Evolutionary conservation across 768 basidiomycete genomes (phyloP).

Genomic region (Lyophyllum decastes): DNA sequence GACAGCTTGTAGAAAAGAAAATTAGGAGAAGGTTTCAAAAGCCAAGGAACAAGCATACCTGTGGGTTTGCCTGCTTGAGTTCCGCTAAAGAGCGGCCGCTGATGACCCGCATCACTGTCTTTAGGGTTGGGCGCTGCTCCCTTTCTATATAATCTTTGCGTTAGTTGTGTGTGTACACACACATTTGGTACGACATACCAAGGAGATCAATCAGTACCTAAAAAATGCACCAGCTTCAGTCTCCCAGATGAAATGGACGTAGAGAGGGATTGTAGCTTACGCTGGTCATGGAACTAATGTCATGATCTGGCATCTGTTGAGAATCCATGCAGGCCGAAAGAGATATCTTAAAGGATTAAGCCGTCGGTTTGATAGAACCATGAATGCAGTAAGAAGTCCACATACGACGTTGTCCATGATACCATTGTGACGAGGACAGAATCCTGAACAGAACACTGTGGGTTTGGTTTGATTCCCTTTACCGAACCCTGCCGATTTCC

Average conservation of each 20-base stretch:
- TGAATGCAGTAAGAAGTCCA: background rate
- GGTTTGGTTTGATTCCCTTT: background rate
- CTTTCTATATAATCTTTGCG: background rate
- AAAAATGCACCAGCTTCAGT: background rate
- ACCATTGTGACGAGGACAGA: background rate
- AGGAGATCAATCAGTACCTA: background rate
- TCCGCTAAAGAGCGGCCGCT: background rate
- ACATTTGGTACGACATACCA: background rate
- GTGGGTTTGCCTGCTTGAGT: background rate
- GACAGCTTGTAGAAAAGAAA: background rate
- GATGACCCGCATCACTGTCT: background rate
- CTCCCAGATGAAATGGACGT: background rate
- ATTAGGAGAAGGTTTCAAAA: background rate
- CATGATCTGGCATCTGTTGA: background rate
- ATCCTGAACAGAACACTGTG: background rate
- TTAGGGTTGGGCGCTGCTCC: conserved; percentile 1
- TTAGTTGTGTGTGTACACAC: background rate
- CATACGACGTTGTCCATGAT: conserved; percentile 1
- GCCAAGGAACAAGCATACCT: background rate
- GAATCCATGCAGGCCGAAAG: conserved; percentile 8
- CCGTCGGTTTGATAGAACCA: background rate
- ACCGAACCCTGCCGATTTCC: background rate
- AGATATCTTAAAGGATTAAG: background rate
- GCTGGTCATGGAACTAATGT: background rate
- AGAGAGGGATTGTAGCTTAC: background rate